These are phyloP conservation scores for Phoma sp. DNA, from an alignment of 2,329 filamentous ascomycete species.

Conservation along the genomic window DNA sequence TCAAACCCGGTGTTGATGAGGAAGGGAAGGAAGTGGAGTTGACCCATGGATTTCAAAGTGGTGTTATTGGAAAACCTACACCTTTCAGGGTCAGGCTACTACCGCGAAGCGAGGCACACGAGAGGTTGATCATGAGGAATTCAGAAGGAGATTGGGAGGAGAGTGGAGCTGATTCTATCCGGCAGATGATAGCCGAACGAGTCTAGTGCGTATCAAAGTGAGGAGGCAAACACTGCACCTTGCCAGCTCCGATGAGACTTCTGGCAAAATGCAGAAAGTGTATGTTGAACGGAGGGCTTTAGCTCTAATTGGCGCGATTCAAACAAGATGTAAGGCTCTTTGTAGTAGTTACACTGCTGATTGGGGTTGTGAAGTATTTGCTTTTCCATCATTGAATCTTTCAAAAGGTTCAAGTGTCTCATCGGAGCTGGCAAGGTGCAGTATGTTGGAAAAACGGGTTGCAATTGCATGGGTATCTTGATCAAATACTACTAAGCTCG, in stretches of 20 bases:
- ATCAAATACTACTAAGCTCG: not conserved
- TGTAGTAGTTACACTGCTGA: no score
- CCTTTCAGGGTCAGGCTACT: conserved; percentile 42
- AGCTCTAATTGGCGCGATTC: no score
- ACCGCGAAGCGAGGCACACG: conserved; percentile 40
- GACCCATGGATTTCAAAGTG: conserved; percentile 41
- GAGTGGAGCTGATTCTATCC: conserved; percentile 39
- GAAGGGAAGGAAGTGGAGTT: conserved; percentile 47
- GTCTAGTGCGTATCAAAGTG: not conserved
- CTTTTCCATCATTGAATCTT: no score
- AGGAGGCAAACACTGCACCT: no score
- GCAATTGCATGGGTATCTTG: not conserved
- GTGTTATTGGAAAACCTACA: conserved; percentile 45
- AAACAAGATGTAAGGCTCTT: no score
- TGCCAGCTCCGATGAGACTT: no score
- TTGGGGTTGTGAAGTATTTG: no score
- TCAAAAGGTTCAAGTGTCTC: no score
- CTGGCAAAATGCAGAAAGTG: no score
- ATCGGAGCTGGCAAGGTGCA: not conserved
- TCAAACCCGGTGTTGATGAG: conserved; percentile 47
- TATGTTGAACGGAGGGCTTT: no score
- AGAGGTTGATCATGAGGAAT: conserved; percentile 37
- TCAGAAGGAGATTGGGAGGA: conserved; percentile 45
- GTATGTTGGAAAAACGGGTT: not conserved
- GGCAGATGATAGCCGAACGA: conserved; percentile 6